Evolutionary conservation across 257 asterid species (phyloP), one percentile per base, ranked within the genome.

Genomic region (Plantago elongata): DNA sequence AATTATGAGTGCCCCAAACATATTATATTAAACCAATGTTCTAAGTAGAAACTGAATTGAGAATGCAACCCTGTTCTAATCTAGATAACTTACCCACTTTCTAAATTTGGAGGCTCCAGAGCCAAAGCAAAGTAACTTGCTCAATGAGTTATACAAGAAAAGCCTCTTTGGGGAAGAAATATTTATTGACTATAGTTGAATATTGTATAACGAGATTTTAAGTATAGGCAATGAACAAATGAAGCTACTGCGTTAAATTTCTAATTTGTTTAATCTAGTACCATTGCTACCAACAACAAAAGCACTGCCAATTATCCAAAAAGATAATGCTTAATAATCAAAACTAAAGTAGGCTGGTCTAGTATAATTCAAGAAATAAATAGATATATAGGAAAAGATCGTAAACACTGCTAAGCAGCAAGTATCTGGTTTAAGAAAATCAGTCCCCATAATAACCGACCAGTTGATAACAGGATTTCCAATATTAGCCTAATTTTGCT

Each of bases 1-100:
- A 60, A 61, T 27, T 8, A 37, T 52, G 52, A 64, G 65, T 63
- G 16, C 74, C 68, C 57, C 60, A 60, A 60, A 45, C 11, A 58
- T 45, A 37, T 34, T 58, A 47, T 22, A 57, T 62, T 54, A n/a
- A 63, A 52, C 46, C 69, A 42, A 66, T 38, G 48, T 40, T 13
- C 48, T 43, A 55, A 61, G 47, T 56, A 44, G 29, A 45, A 52
- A 51, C 12, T 6, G 56, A 65, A 30, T 43, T 50, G 38, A 56
- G 40, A 43, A 12, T 3, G 9, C 14, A n/a, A 16, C 63, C 49
- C 14, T 46, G 57, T 60, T 60, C 46, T 18, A 38, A 17, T 30
- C 44, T 45, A 60, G 16, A 34, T 34, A 42, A 37, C 42, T 37
- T 67, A 12, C 13, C 66, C 67, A 50, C n/a, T 54, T 60, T 64